Evolutionary conservation across 345 rosid genomes (phyloP).

Genomic region (Brassica carinata): DNA sequence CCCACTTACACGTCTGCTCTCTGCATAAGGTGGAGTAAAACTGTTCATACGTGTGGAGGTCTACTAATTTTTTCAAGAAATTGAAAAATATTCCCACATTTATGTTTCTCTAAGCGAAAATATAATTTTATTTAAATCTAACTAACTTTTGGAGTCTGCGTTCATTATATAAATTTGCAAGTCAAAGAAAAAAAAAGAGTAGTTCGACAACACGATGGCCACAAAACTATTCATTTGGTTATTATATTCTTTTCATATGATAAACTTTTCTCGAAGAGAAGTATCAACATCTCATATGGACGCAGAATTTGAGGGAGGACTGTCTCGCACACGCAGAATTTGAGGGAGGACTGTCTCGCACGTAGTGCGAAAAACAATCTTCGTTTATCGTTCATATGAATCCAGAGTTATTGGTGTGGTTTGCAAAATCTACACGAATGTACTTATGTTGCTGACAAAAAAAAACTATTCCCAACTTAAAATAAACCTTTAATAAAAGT

Average conservation of each 20-base stretch:
- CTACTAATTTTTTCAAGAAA: slow-evolving; percentile 8
- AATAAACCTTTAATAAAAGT: too few species aligned
- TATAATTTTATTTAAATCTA: not conserved
- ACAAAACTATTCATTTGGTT: not conserved
- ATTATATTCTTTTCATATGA: not conserved
- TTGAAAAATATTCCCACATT: not conserved
- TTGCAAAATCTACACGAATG: too few species aligned
- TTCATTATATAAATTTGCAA: not conserved
- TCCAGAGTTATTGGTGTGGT: too few species aligned
- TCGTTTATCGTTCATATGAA: too few species aligned
- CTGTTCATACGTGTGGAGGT: slow-evolving; percentile 4
- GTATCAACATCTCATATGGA: too few species aligned
- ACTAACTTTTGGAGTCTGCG: not conserved
- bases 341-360: too few species aligned
- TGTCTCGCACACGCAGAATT: too few species aligned
- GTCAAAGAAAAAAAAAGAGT: not conserved
- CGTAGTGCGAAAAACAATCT: too few species aligned
- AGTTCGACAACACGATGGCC: not conserved
- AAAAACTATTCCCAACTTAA: too few species aligned
- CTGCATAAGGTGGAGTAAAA: slow-evolving; percentile 15
- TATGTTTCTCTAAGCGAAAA: not conserved
- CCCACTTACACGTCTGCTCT: not conserved
- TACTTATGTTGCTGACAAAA: too few species aligned
- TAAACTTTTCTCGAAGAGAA: not conserved
- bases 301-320: too few species aligned